Evolutionary conservation across 306 rosid species (phyloP), one percentile per base, ranked within the genome.

Genomic region (Quercus alba): DNA sequence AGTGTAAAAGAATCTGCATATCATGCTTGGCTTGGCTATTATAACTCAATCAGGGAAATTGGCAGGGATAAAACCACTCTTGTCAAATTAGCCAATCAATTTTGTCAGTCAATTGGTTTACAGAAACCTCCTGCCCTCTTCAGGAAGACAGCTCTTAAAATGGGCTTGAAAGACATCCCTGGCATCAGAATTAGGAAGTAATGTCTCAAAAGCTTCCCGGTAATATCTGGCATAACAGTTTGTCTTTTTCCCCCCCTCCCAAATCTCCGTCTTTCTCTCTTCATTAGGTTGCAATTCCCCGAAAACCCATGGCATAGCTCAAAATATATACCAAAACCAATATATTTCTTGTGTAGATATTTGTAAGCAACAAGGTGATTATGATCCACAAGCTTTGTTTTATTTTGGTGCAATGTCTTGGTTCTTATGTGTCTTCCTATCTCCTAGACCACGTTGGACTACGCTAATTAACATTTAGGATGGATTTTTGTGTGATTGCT

Each of bases 1-100:
- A 90, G 90, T 73, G 82, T 88, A 61, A 95, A 95, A 85, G 99
- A 90, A 83, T 94, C 88, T 41, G 99, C 99, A 20, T 95, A 90
- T 86, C 99, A 95, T 82, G 88, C 94, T 5, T 95, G 98, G 98
- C 99, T 93, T 28, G 94, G 96, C 51, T 93, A 95, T 84, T 95
- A 93, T 75, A 95, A 93, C 85, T 91, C 99, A 25, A 86, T 95
- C 78, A 86, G 87, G 80, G 97, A 91, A 89, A 88, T 88, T 73
- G 93, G 98, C 57, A 90, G 98, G 77, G 97, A 95, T 57, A 93
- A 93, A 82, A 87, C 86, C 78, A 87, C 93, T 71, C 82, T 91
- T 5, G 94, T 87, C 51, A 96, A 93, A 78, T 87, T 86, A 18
- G 94, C 97, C 56, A 86, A 72, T 81, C 85, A 67, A 64, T 95